Base-by-base conservation (phyloP, 805 yeast species). In the Zygotorulaspora chibaensis region DNA sequence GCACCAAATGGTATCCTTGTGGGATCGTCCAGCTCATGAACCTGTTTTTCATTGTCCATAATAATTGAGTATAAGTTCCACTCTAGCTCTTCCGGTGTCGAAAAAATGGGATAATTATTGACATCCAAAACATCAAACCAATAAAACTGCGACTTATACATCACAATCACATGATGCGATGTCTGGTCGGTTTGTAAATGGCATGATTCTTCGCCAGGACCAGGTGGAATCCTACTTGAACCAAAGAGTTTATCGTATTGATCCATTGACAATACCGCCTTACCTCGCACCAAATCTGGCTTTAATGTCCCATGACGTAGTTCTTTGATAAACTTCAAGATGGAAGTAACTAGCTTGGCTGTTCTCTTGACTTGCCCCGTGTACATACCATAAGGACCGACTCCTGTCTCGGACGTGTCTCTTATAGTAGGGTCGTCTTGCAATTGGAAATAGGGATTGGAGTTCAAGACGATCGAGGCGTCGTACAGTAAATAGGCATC, bases 111-210 rank as follows among this genome's bases (percentile, higher is more conserved):
- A 59, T 86, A 82, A 61, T 85, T 80, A 51, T 80, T 69, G 40
- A 74, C 73, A 65, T 88, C 95, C 56, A 89, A 70, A 1, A 89
- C 97, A 61, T 89, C 96, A 62, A 89, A 89, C 96, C 96, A 89
- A 68, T 89, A 89, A 65, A 88, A 87, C 65, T 89, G 96, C 2
- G 95, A 85, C 58, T 85, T 82, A 51, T 87, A 81, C 63, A 87
- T 69, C 12, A 89, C 90, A 8, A 88, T 83, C 30, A 89, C 80
- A 64, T 89, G 96, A 57, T 81, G 84, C 1, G 93, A 81, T 8
- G 80, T 71, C 7, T 74, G 62, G 64, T 87, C 96, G 1, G 87
- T 77, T 65, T 88, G 96, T 81, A 89, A 80, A 45, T 85, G 79
- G 65, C 97, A 89, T 0, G 68, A 59, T 16, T 52, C 46, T 34